These are phyloP conservation scores for Prototheca wickerhamii DNA, from an alignment of 163 green algal genomes.

Conservation along the genomic window DNA sequence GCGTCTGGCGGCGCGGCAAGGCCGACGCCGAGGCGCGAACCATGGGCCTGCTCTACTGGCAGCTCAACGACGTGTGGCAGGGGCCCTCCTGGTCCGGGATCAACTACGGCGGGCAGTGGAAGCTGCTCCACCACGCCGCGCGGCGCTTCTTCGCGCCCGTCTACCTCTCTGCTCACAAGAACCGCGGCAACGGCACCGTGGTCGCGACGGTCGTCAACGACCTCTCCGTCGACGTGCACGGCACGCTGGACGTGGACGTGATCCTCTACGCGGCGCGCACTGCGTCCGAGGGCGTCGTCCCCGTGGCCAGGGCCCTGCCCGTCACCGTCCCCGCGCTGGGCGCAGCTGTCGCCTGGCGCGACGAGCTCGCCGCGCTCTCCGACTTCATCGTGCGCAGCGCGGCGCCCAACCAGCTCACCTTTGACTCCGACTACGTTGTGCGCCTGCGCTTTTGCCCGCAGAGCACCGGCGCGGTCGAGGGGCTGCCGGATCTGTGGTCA, in stretches of 20 bases:
- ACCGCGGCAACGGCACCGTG: background rate
- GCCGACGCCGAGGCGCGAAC: conserved; percentile 35
- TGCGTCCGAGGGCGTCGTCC: background rate
- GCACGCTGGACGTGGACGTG: background rate
- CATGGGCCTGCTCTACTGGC: conserved; percentile 72
- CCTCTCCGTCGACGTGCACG: conserved; percentile 9
- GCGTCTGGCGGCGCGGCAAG: conserved; percentile 46
- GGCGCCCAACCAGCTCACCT: background rate
- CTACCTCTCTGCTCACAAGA: conserved; percentile 8
- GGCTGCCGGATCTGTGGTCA: background rate
- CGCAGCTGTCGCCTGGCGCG: background rate
- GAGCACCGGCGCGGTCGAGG: too few relatives aligned
- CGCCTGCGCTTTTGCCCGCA: conserved; percentile 18
- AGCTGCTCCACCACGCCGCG: conserved; percentile 36
- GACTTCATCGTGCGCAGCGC: background rate
- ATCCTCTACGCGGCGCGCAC: background rate
- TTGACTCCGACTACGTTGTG: conserved; percentile 2
- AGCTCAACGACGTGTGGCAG: conserved; percentile 74
- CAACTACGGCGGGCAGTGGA: conserved; percentile 40
- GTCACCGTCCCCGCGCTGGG: background rate
- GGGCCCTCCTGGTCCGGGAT: conserved; percentile 41
- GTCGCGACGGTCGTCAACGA: conserved; percentile 15
- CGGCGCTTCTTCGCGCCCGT: conserved; percentile 31
- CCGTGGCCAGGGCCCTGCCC: background rate
- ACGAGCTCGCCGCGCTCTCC: background rate